phyloP scores from a whole-genome alignment of 2,329 filamentous ascomycete species.

The Fusarium sp. region DNA sequence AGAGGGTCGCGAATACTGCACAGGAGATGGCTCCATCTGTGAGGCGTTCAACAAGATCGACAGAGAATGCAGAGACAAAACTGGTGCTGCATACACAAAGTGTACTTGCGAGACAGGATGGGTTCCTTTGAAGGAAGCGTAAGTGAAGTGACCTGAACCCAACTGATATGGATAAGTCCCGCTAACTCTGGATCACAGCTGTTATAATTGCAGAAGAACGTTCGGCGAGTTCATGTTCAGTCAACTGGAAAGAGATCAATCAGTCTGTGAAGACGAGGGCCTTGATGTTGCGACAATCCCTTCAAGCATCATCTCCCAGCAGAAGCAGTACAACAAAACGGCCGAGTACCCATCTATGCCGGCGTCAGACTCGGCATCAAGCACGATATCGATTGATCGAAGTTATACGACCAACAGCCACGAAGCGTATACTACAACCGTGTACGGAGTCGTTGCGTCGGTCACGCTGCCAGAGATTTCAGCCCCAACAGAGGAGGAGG shows the following conservation, averaged over 20 bases:
- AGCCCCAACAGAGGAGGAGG: neutral
- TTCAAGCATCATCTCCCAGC: conserved; percentile 26
- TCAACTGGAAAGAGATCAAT: neutral
- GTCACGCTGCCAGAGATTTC: conserved; percentile 3
- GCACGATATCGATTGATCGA: conserved; percentile 6
- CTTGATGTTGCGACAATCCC: conserved; percentile 16
- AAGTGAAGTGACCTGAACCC: neutral
- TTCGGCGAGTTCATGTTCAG: conserved; percentile 15
- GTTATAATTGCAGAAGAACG: conserved; percentile 15
- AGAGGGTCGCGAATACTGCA: conserved; percentile 27
- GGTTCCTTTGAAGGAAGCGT: conserved; percentile 25
- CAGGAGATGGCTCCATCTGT: conserved; percentile 33
- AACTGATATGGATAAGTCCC: neutral
- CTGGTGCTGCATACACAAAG: conserved; percentile 15
- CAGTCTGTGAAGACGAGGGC: conserved; percentile 11
- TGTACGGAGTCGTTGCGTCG: neutral
- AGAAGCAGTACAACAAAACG: conserved; percentile 30
- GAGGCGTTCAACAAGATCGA: conserved; percentile 21
- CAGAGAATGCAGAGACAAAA: conserved; percentile 21
- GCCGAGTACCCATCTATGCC: conserved; percentile 10
- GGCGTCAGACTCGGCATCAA: neutral
- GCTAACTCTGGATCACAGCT: conserved; percentile 2
- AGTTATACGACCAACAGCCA: conserved; percentile 11
- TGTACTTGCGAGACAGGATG: conserved; percentile 32
- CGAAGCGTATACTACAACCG: neutral